Percentiles rank a stretch among this genome's conserved stretches.
phyloP scores from a whole-genome alignment of 306 rosid species.

The Rubus idaeus region DNA sequence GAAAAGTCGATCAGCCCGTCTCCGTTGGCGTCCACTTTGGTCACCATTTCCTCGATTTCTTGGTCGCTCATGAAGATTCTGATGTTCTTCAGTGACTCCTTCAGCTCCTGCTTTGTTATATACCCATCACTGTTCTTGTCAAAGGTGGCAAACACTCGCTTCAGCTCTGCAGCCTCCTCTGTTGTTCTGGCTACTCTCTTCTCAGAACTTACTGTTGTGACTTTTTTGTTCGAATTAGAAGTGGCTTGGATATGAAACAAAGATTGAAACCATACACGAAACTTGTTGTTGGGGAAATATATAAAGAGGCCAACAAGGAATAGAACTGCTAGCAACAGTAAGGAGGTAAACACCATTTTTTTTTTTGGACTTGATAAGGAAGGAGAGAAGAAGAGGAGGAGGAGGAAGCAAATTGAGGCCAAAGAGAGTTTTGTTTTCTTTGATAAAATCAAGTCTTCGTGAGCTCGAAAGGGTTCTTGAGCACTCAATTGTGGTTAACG shows the following conservation, averaged over 20 bases:
- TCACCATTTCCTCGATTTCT: slow-evolving; percentile 63
- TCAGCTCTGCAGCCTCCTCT: slow-evolving; percentile 38
- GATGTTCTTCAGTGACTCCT: slow-evolving; percentile 61
- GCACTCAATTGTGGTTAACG: slow-evolving; percentile 32
- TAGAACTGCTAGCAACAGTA: slow-evolving; percentile 46
- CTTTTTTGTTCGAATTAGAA: neutral
- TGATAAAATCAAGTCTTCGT: slow-evolving; percentile 6
- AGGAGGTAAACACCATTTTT: slow-evolving; percentile 41
- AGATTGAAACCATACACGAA: slow-evolving; percentile 38
- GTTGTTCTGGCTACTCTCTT: too few species aligned
- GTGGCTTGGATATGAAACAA: slow-evolving; percentile 18
- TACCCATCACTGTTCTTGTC: slow-evolving; percentile 81
- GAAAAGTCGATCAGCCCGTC: slow-evolving; percentile 80
- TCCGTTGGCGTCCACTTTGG: slow-evolving; percentile 64
- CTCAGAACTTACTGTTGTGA: too few species aligned
- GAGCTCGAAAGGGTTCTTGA: neutral
- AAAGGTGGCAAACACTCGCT: slow-evolving; percentile 56
- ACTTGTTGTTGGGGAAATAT: slow-evolving; percentile 45
- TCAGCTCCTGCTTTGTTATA: slow-evolving; percentile 66
- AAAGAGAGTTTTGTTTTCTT: slow-evolving; percentile 27
- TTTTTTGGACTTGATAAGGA: slow-evolving; percentile 26
- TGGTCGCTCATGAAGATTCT: slow-evolving; percentile 51
- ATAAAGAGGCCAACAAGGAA: slow-evolving; percentile 60
- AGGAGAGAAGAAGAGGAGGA: slow-evolving; percentile 19
- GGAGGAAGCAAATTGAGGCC: neutral